phyloP scores from a whole-genome alignment of 1,139 yeast species.

The Blastobotrys petasosporus region DNA sequence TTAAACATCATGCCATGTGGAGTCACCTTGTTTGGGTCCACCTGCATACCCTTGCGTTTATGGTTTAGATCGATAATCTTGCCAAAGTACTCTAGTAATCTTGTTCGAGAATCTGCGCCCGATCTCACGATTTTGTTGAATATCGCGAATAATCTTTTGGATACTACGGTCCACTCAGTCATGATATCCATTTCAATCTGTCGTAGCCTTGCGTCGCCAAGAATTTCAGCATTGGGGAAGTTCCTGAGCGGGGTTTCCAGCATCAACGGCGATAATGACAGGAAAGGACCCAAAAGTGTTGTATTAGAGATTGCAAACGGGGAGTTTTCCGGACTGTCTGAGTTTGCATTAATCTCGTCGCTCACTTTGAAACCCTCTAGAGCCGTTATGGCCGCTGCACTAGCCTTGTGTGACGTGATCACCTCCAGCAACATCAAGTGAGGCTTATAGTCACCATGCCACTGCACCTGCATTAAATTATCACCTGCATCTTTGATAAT shows the following conservation, averaged over 20 bases:
- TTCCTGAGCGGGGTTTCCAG: conserved; percentile 15
- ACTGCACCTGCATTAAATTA: conserved; percentile 17
- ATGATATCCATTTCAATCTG: conserved; percentile 24
- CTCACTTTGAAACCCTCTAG: conserved; percentile 43
- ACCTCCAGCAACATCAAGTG: conserved; percentile 54
- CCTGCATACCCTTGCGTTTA: conserved; percentile 73
- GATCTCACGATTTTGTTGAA: conserved; percentile 75
- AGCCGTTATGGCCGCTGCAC: conserved; percentile 55
- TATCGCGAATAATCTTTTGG: conserved; percentile 50
- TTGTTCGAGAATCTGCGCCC: conserved; percentile 56
- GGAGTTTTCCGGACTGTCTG: too few relatives aligned
- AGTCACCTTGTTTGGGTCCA: conserved; percentile 60
- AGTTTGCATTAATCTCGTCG: conserved; percentile 31
- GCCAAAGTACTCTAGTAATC: conserved; percentile 62
- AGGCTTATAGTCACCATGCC: conserved; percentile 39
- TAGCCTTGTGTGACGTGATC: conserved; percentile 54
- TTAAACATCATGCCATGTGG: conserved; percentile 82
- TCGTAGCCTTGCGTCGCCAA: conserved; percentile 21
- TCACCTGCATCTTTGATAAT: conserved; percentile 29
- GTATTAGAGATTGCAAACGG: conserved; percentile 51
- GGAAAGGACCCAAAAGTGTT: conserved; percentile 71
- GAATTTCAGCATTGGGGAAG: conserved; percentile 26
- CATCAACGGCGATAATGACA: conserved; percentile 68
- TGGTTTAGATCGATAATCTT: conserved; percentile 73
- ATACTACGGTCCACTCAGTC: conserved; percentile 29